These are phyloP conservation scores for Coemansia sp. DNA, from an alignment of 192 early-diverging fungal species.

Conservation along the genomic window DNA sequence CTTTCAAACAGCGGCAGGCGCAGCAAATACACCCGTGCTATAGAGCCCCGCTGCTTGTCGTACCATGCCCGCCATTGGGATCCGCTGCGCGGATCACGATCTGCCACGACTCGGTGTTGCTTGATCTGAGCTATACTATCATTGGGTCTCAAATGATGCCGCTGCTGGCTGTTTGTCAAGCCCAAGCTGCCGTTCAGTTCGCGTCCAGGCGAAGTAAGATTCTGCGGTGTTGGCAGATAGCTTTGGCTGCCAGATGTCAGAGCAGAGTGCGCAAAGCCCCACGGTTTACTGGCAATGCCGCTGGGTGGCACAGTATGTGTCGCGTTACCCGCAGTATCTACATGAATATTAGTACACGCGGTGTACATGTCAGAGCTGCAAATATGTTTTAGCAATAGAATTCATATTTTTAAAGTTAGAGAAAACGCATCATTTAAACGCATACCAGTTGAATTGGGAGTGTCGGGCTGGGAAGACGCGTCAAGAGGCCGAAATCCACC, in stretches of 20 bases:
- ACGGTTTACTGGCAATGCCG: slow-evolving; percentile 6
- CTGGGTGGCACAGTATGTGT: too few species aligned
- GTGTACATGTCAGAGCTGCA: too few species aligned
- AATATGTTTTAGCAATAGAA: too few species aligned
- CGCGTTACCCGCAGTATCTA: too few species aligned
- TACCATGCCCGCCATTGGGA: slow-evolving; percentile 32
- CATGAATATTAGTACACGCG: too few species aligned
- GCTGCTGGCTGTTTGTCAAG: background rate
- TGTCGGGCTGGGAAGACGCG: slow-evolving; percentile 21
- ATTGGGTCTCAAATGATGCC: background rate
- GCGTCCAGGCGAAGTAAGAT: slow-evolving; percentile 26
- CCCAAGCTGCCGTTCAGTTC: slow-evolving; percentile 1
- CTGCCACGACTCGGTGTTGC: background rate
- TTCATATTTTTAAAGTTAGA: too few species aligned
- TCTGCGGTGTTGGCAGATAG: slow-evolving; percentile 34
- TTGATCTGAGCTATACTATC: background rate
- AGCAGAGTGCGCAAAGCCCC: background rate
- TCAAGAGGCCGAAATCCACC: slow-evolving; percentile 36
- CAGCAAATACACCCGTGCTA: slow-evolving; percentile 15
- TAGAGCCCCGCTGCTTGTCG: slow-evolving; percentile 8
- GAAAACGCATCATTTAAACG: background rate
- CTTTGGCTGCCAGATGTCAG: background rate
- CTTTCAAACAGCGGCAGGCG: slow-evolving; percentile 38
- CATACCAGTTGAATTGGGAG: slow-evolving; percentile 18
- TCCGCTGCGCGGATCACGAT: slow-evolving; percentile 30